Evolutionary conservation across 257 asterid species (phyloP), one percentile per base, ranked within the genome.

Genomic region (Forsythia viridissima): DNA sequence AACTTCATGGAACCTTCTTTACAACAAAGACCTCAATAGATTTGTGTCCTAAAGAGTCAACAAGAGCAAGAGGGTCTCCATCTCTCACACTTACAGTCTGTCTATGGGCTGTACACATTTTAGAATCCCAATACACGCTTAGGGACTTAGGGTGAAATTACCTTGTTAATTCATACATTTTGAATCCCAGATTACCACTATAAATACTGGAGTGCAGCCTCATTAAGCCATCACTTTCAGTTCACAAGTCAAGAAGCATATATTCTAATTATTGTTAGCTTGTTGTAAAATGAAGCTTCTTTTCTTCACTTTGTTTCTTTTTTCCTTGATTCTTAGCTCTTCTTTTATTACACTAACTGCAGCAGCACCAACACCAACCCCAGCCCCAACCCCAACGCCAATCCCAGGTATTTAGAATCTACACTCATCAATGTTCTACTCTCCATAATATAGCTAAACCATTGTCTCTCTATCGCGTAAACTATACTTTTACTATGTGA

Each of bases 241-340:
- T 8, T 20, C 46, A n/a, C 20, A 1, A 57, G 21, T 42, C 67
- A 68, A 48, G 18, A 12, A n/a, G 12, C 59, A 67, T 72, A 34
- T 0, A 65, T 10, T 36, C 9, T 0, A 6, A 18, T 51, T 18
- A 7, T 36, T 21, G 39, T 69, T 74, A n/a, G 61, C 16, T 70
- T 42, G 34, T 34, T 76, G 39, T 80, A 74, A 30, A 59, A 87
- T 87, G 91, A 87, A 85, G 84, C 51, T 66, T 34, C 41, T 63
- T 38, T 1, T 81, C 68, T 42, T 78, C 37, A 42, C 72, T 73
- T 61, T 82, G 81, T 75, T 87, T 57, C 69, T 83, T 34, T 69
- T 83, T 75, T 79, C 85, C 4, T 71, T 83, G 44, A 57, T 88
- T 65, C 55, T 78, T 36, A 38, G 74, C 81, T 85, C 81, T n/a